A percentile compares a stretch with the other conserved stretches of the same genome.
These are phyloP conservation scores for Schwanniomyces polymorphus DNA, from an alignment of 805 yeast genomes.

Conservation along the genomic window DNA sequence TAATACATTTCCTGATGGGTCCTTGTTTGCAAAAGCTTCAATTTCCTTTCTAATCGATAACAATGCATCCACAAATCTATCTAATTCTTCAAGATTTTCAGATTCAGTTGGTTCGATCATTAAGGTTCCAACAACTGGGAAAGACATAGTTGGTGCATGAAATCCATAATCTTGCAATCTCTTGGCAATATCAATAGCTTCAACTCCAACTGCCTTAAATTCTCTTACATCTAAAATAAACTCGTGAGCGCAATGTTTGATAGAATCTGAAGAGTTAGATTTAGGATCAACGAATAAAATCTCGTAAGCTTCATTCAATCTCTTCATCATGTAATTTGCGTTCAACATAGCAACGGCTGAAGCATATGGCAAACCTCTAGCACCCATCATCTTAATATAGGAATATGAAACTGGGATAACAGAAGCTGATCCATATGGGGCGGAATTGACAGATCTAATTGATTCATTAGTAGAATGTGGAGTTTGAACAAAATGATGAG, in stretches of 20 bases:
- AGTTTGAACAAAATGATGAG: conserved; percentile 61
- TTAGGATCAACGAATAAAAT: conserved; percentile 68
- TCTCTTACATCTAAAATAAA: conserved; percentile 90
- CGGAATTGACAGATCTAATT: conserved; percentile 81
- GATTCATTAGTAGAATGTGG: conserved; percentile 49
- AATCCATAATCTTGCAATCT: conserved; percentile 97
- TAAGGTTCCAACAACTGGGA: conserved; percentile 96
- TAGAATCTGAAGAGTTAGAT: conserved; percentile 40
- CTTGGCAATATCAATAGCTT: conserved; percentile 96
- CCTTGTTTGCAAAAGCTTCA: conserved; percentile 64
- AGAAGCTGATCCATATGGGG: conserved; percentile 95
- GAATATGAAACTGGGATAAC: conserved; percentile 93
- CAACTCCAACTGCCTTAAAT: conserved; percentile 76
- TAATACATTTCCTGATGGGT: conserved; percentile 65
- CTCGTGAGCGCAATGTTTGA: conserved; percentile 92
- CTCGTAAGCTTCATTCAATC: conserved; percentile 67
- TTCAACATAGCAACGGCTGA: conserved; percentile 89
- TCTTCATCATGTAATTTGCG: conserved; percentile 92
- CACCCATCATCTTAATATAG: conserved; percentile 93
- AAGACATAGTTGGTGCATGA: conserved; percentile 98
- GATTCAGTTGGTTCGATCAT: conserved; percentile 99
- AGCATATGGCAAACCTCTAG: conserved; percentile 77
- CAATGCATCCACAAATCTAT: conserved; percentile 86
- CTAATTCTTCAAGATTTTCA: conserved; percentile 83
- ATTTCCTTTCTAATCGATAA: conserved; percentile 83